Conservation (phyloP, 208 protist species). For the Trypanosoma avium region DNA sequence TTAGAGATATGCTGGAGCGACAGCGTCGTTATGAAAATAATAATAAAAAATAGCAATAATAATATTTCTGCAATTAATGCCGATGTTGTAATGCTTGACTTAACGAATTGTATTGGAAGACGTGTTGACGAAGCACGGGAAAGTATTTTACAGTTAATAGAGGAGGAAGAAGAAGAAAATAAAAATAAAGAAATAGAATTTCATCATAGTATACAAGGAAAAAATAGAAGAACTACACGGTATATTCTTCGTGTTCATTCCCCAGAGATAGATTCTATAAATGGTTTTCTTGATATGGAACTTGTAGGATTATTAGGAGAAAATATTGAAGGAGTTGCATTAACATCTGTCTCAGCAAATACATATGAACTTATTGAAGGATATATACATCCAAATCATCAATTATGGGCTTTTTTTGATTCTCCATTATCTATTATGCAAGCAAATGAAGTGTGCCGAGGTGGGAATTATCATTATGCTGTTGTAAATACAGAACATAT, state of each 20-base stretch:
- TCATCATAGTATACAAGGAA: constrained; percentile 3
- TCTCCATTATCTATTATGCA: constrained; percentile 65
- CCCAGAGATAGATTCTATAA: constrained; percentile 59
- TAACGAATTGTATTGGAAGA: constrained; percentile 62
- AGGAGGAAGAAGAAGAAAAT: constrained; percentile 22
- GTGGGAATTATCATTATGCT: constrained; percentile 62
- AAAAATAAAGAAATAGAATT: not conserved
- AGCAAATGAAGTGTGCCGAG: constrained; percentile 61
- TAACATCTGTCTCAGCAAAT: constrained; percentile 57
- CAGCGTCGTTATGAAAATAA: too few species aligned
- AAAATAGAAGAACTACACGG: constrained; percentile 15
- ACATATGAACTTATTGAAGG: constrained; percentile 56
- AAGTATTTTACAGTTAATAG: constrained; percentile 50
- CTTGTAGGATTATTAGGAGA: constrained; percentile 63
- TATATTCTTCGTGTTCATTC: constrained; percentile 82
- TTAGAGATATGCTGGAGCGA: constrained; percentile 37
- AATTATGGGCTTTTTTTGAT: constrained; percentile 85
- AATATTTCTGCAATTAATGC: constrained; percentile 42
- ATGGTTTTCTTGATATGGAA: constrained; percentile 81
- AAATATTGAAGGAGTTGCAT: constrained; percentile 69
- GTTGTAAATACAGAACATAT: constrained; percentile 76
- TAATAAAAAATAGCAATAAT: too few species aligned
- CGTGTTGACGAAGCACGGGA: constrained; percentile 62
- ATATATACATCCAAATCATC: constrained; percentile 74
- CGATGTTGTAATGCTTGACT: constrained; percentile 80